Base-by-base conservation (phyloP, 148 eudicot species). In the Hydrangea macrophylla region DNA sequence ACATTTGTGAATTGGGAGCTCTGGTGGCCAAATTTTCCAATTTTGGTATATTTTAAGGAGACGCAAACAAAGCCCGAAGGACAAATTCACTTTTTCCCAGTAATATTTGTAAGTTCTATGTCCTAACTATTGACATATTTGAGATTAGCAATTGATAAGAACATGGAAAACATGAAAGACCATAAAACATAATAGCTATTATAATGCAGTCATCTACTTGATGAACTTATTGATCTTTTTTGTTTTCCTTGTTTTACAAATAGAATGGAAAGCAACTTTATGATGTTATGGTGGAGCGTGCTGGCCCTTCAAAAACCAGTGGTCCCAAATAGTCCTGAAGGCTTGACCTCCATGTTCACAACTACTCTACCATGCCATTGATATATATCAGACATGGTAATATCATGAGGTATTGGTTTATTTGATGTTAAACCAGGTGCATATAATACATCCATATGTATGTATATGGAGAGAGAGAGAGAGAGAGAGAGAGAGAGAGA, bases 11-110 rank as follows among this genome's bases (percentile, higher is more conserved):
- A 94, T 78, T 94, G 97, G 99, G 99, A 94, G 81, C 84, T 88
- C 48, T 94, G 99, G 99, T 94, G 97, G 99, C 97, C 97, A 60
- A 85, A 79, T 42, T 94, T 94, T 68, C 99, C 99, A 45, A 81
- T 94, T 73, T 69, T 94, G 75, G 99, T 94, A 60, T 94, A 91
- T 71, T 94, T 91, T 67, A 94, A 94, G 82, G 99, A 94, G 79
- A 82, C 85, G 36, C 99, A 94, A 62, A 94, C 99, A 22, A 94
- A 89, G 71, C 92, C 93, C 60, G 99, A 94, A 77, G 99, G 99
- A 55, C 97, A 91, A 71, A 73, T 94, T 24, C 99, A 94, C 74
- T 89, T 94, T 75, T 94, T 94, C 76, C 99, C 99, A 30, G 82
- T 94, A 55, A 94, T 94, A 58, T 94, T 94, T 77, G 99, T 94